Base-by-base conservation (phyloP, 805 yeast genomes). In the Monosporozyma servazzii region DNA sequence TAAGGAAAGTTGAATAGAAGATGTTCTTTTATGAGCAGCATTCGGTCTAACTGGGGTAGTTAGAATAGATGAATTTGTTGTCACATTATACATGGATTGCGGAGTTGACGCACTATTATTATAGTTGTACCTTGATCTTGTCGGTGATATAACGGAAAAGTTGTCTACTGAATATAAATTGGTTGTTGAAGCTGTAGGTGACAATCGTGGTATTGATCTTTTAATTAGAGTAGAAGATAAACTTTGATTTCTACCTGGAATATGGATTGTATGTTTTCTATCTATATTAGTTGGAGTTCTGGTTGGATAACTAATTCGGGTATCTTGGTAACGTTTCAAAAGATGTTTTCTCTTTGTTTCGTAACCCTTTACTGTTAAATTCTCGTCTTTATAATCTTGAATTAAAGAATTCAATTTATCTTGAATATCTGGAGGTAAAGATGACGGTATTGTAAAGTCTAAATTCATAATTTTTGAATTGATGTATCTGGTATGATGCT, bases 361-460 rank as follows among this genome's bases (percentile, higher is more conserved):
- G 62, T 82, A 86, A 1, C 93, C 91, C 61, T 84, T 86, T 46
- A 76, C 82, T 0, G 93, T 85, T 51, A 86, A 70, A 52, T 82
- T 82, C 1, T 88, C 91, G 36, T 85, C 89, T 56, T 74, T 72
- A 54, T 71, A 80, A 54, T 82, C 87, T 9, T 67, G 60, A 13
- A 72, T 71, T 29, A 81, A 68, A 39, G 70, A 73, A 29, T 64
- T 61, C 20, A 81, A 65, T 54, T 68, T 67, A 33, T 63, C 62
- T 48, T 68, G 75, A 1, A 71, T 49, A 5, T 56, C 63, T 1
- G 64, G 62, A 1, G 78, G 71, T 41, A 73, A 58, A 36, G 70
- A 66, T 25, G 70, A 63, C 4, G 82, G 81, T 25, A 78, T 70
- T 4, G 79, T 68, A 46, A 77, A 71, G 53, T 78, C 81, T 75